Percentiles rank a stretch among this genome's conserved stretches.
Conservation (phyloP, 345 rosid species). For the Conringia planisiliqua region DNA sequence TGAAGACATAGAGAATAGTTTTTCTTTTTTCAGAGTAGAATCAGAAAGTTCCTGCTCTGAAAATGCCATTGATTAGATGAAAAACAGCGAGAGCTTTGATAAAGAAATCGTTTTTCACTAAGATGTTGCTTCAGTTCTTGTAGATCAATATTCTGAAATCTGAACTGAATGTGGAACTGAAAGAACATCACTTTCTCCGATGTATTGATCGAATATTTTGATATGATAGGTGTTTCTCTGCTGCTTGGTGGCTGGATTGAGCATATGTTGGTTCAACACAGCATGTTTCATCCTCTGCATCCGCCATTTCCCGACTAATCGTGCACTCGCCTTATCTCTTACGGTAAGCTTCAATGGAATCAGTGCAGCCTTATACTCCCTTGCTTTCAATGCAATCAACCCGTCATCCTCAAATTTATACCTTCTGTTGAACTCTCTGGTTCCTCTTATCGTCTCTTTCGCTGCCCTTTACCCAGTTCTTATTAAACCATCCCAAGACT, state of each 20-base stretch:
- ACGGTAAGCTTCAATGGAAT: slow-evolving; percentile 73
- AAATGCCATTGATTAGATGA: background rate
- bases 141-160: background rate
- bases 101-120: background rate
- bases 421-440: slow-evolving; percentile 54
- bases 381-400: slow-evolving; percentile 58
- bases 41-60: background rate
- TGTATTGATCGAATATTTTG: background rate
- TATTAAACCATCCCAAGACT: slow-evolving; percentile 41
- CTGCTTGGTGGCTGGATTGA: slow-evolving; percentile 73
- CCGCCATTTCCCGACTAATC: slow-evolving; percentile 55
- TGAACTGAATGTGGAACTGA: too few species aligned
- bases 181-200: background rate
- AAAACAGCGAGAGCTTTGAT: background rate
- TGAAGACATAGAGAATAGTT: background rate
- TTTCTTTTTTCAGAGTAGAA: background rate
- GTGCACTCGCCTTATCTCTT: slow-evolving; percentile 69
- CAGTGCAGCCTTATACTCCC: slow-evolving; percentile 70
- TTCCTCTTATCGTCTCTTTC: slow-evolving; percentile 50
- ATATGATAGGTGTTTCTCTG: slow-evolving; percentile 49
- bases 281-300: slow-evolving; percentile 76
- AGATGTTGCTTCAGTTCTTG: background rate
- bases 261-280: slow-evolving; percentile 94
- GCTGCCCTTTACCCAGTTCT: slow-evolving; percentile 56
- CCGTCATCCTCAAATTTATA: slow-evolving; percentile 43